phyloP scores from a whole-genome alignment of 345 rosid genomes.

The Melaleuca quinquenervia region DNA sequence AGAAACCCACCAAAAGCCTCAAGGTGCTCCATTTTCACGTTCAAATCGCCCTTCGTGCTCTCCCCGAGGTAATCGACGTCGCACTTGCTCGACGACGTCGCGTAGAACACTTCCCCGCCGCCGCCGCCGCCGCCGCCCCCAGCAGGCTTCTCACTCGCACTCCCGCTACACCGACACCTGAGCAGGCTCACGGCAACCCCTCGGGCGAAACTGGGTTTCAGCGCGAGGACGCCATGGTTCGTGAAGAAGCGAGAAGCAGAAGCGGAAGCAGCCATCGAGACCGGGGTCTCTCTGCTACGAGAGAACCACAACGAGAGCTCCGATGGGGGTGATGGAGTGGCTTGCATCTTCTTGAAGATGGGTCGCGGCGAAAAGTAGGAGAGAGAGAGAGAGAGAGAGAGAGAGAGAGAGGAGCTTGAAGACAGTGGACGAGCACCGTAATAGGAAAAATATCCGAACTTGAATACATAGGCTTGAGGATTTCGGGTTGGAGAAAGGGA shows the following conservation, averaged over 20 bases:
- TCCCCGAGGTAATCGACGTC: constrained; percentile 91
- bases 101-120: constrained; percentile 50
- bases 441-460: too few relatives aligned
- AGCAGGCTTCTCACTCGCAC: neutral
- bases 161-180: neutral
- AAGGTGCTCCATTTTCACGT: constrained; percentile 57
- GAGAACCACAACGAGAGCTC: constrained; percentile 4
- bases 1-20: constrained; percentile 32
- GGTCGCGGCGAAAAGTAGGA: neutral
- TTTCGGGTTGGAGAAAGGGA: too few relatives aligned
- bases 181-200: neutral
- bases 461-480: too few relatives aligned
- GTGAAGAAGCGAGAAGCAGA: neutral
- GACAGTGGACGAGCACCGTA: too few relatives aligned
- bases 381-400: neutral
- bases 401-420: neutral
- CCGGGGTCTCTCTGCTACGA: neutral
- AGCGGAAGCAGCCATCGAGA: neutral
- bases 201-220: neutral
- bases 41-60: constrained; percentile 94
- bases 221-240: neutral
- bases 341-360: neutral
- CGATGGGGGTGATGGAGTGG: neutral
- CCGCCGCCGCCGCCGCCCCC: constrained; percentile 9
- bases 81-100: constrained; percentile 46